These are phyloP conservation scores for Alternaria burnsii DNA, from an alignment of 2,329 filamentous ascomycete genomes.

Conservation along the genomic window DNA sequence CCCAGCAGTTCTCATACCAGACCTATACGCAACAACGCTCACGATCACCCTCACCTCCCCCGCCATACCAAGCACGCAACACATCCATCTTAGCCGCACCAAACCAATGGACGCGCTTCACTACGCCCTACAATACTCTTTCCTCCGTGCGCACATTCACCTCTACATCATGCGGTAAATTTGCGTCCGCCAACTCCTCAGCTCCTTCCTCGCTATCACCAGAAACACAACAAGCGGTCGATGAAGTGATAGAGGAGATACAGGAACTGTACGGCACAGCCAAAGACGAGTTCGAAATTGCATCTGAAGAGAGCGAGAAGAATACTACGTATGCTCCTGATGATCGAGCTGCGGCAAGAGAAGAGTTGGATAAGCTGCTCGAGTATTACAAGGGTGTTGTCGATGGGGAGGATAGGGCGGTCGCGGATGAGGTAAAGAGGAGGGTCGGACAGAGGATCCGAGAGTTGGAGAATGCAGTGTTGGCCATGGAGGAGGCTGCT, in stretches of 20 bases:
- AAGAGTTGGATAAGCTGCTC: conserved; percentile 61
- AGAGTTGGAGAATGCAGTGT: conserved; percentile 62
- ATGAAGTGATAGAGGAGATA: conserved; percentile 46
- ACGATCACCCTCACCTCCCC: conserved; percentile 35
- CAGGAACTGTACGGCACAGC: conserved; percentile 51
- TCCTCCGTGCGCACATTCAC: conserved; percentile 46
- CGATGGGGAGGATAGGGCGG: conserved; percentile 50
- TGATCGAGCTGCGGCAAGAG: conserved; percentile 62
- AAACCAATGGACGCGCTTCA: conserved; percentile 47
- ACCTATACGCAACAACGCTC: conserved; percentile 23
- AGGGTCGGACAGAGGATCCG: conserved; percentile 61
- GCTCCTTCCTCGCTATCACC: conserved; percentile 23
- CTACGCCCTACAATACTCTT: conserved; percentile 37
- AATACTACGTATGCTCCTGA: conserved; percentile 64
- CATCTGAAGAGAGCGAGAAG: conserved; percentile 62
- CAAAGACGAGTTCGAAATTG: conserved; percentile 59
- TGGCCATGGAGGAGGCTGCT: conserved; percentile 61
- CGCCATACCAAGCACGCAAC: conserved; percentile 38
- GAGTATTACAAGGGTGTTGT: conserved; percentile 57
- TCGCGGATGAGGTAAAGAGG: conserved; percentile 61
- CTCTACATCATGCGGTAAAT: conserved; percentile 12
- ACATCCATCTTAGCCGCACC: conserved; percentile 34
- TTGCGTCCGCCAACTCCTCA: conserved; percentile 13
- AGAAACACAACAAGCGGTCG: conserved; percentile 34
- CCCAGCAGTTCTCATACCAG: conserved; percentile 30